Conservation (phyloP, 2,329 filamentous ascomycete species). For the Paraphaeosphaeria sporulosa region DNA sequence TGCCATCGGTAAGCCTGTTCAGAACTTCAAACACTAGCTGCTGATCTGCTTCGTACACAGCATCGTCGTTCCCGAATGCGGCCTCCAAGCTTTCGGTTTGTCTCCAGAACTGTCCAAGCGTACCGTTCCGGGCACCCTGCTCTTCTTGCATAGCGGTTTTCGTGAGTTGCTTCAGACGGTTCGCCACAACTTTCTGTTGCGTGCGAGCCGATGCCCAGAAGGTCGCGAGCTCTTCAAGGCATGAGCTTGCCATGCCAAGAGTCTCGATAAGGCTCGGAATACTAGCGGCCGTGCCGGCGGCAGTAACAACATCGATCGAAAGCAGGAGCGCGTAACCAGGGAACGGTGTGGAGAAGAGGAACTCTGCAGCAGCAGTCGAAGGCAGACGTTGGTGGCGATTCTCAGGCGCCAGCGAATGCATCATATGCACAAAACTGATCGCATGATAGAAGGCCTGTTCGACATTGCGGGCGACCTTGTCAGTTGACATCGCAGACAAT, state of each 20-base stretch:
- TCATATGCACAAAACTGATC: constrained; percentile 40
- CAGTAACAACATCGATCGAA: constrained; percentile 71
- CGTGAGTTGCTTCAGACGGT: constrained; percentile 55
- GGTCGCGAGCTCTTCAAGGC: constrained; percentile 63
- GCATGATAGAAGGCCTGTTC: constrained; percentile 38
- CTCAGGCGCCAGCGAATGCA: constrained; percentile 39
- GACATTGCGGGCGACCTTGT: constrained; percentile 42
- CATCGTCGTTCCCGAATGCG: constrained; percentile 53
- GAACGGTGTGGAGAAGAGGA: constrained; percentile 62
- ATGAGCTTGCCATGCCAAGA: constrained; percentile 61
- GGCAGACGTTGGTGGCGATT: constrained; percentile 38
- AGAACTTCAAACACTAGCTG: constrained; percentile 40
- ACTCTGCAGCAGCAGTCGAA: constrained; percentile 37
- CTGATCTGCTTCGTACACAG: constrained; percentile 50
- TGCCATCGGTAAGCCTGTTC: constrained; percentile 36
- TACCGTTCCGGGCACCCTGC: constrained; percentile 36
- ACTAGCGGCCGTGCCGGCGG: constrained; percentile 56
- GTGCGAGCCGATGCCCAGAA: constrained; percentile 67
- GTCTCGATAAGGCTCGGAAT: constrained; percentile 63
- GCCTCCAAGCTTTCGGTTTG: constrained; percentile 50
- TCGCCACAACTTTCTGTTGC: constrained; percentile 60
- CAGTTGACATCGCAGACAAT: constrained; percentile 32
- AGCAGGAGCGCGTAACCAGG: constrained; percentile 68
- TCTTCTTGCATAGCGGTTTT: constrained; percentile 49
- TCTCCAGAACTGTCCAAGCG: constrained; percentile 46